These are phyloP conservation scores for Cladobotryum mycophilum DNA, from an alignment of 2,329 filamentous ascomycete species.

Conservation along the genomic window DNA sequence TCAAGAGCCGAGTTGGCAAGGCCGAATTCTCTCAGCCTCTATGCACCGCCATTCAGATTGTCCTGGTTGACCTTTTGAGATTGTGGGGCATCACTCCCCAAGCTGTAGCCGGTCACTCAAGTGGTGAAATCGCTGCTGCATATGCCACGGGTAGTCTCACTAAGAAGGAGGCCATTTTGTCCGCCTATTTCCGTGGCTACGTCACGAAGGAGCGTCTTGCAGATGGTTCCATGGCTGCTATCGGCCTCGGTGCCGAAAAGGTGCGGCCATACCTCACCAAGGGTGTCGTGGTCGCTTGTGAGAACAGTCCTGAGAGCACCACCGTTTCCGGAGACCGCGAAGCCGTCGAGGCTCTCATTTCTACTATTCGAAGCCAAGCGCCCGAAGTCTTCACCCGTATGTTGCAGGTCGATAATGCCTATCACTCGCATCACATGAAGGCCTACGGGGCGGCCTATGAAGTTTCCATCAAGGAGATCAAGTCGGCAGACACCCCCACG, in stretches of 20 bases:
- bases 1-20: not conserved
- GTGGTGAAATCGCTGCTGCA: not conserved
- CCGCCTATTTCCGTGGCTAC: not conserved
- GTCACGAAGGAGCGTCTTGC: not conserved
- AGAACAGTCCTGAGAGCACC: not conserved
- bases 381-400: not conserved
- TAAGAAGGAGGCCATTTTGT: not conserved
- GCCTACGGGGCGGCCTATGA: not conserved
- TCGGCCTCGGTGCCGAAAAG: not conserved
- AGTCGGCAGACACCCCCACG: not conserved
- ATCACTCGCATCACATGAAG: conserved; percentile 11
- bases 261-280: not conserved
- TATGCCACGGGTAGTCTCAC: not conserved
- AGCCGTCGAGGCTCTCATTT: not conserved
- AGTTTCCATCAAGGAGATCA: not conserved
- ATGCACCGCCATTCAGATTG: not conserved
- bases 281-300: not conserved
- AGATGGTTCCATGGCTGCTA: not conserved
- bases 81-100: not conserved
- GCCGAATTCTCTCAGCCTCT: not conserved
- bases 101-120: not conserved
- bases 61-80: not conserved
- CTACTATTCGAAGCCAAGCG: not conserved
- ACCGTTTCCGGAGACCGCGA: conserved; percentile 1
- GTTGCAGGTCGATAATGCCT: conserved; percentile 8